Evolutionary conservation across 768 basidiomycete genomes (phyloP).

Genomic region (Sporobolomyces roseus): DNA sequence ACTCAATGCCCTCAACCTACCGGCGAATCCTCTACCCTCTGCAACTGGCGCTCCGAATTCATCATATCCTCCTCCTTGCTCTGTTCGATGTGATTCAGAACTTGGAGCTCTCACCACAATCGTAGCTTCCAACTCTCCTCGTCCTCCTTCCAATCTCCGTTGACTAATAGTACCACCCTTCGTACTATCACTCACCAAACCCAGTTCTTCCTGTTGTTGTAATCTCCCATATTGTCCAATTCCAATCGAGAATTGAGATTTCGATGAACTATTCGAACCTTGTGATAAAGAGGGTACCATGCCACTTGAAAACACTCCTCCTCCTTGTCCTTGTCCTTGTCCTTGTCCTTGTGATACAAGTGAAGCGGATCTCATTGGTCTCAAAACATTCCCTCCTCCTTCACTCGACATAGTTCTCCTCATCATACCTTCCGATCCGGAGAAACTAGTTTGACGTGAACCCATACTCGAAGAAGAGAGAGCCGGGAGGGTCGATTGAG

Average conservation of each 20-base stretch:
- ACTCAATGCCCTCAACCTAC: slow-evolving; percentile 33
- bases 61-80: neutral
- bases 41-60: neutral
- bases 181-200: neutral
- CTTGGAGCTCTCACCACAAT: slow-evolving; percentile 30
- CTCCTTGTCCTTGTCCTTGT: neutral
- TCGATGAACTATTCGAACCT: neutral
- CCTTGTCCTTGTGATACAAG: neutral
- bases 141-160: slow-evolving; percentile 6
- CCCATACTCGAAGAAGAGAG: neutral
- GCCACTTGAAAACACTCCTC: neutral
- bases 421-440: neutral
- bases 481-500: neutral
- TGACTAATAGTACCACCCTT: slow-evolving; percentile 31
- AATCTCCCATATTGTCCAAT: no score
- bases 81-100: slow-evolving; percentile 17
- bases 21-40: slow-evolving; percentile 4
- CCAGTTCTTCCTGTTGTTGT: no score
- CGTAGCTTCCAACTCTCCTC: neutral
- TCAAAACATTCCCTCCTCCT: neutral
- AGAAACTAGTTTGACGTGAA: neutral
- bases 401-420: slow-evolving; percentile 1
- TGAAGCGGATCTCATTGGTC: slow-evolving; percentile 2
- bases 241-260: slow-evolving; percentile 5
- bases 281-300: slow-evolving; percentile 3